Conservation (phyloP, 2,329 filamentous ascomycete genomes). For the Exserohilum turcica region DNA sequence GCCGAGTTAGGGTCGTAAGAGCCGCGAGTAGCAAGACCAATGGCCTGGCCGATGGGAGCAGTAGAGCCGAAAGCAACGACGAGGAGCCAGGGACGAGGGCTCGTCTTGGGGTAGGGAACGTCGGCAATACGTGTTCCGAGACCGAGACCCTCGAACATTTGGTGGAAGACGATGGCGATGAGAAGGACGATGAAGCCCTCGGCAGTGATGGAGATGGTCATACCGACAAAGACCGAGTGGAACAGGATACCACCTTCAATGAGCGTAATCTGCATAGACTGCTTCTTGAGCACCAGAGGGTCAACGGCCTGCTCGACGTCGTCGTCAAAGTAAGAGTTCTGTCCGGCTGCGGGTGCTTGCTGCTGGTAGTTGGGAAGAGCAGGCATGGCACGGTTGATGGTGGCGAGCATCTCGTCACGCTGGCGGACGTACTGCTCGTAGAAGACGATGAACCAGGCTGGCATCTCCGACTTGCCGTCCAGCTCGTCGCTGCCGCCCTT, state of each 20-base stretch:
- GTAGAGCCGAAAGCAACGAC: constrained; percentile 68
- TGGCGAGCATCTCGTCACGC: constrained; percentile 62
- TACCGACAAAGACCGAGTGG: constrained; percentile 67
- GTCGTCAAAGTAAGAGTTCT: constrained; percentile 45
- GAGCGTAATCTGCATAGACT: constrained; percentile 49
- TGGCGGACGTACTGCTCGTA: constrained; percentile 68
- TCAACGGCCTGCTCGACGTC: constrained; percentile 46
- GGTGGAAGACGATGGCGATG: constrained; percentile 66
- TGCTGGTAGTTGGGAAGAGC: constrained; percentile 40
- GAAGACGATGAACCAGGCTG: constrained; percentile 66
- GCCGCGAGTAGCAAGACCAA: constrained; percentile 62
- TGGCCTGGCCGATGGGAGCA: constrained; percentile 68
- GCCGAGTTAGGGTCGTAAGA: constrained; percentile 67
- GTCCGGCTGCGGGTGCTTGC: constrained; percentile 21
- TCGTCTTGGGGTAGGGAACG: constrained; percentile 63
- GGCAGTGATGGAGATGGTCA: constrained; percentile 65
- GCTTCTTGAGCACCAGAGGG: constrained; percentile 46
- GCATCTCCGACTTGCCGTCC: constrained; percentile 55
- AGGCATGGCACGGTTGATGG: constrained; percentile 53
- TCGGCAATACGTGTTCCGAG: constrained; percentile 65
- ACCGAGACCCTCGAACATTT: constrained; percentile 67
- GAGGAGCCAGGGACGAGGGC: constrained; percentile 64
- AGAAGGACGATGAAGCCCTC: constrained; percentile 64
- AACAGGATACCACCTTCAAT: constrained; percentile 68
- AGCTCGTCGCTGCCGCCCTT: constrained; percentile 35